Percentiles rank a stretch among this genome's conserved stretches.
Conservation (phyloP, 2,329 filamentous ascomycete genomes). For the Exophiala spinifera region DNA sequence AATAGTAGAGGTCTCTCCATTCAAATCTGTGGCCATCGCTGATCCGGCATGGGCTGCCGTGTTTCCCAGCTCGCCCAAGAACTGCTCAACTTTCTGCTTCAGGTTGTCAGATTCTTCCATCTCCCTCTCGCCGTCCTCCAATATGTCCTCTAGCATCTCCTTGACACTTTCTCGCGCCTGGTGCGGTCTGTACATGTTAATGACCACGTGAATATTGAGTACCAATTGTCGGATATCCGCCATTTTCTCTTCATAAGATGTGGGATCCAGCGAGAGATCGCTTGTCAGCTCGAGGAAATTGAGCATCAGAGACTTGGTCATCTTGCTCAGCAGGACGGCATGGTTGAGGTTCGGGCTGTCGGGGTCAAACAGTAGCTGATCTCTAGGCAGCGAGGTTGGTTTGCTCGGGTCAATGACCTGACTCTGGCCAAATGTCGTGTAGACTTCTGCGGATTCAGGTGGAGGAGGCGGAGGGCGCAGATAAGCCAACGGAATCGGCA, state of each 20-base stretch:
- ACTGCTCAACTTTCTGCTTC: slow-evolving; percentile 61
- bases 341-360: slow-evolving; percentile 45
- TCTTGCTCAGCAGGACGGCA: slow-evolving; percentile 64
- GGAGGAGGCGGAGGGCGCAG: slow-evolving; percentile 81
- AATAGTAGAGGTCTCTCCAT: background rate
- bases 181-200: slow-evolving; percentile 92
- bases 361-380: slow-evolving; percentile 59
- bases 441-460: slow-evolving; percentile 55
- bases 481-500: slow-evolving; percentile 70
- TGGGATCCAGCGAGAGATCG: slow-evolving; percentile 63
- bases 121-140: slow-evolving; percentile 70
- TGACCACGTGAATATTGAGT: slow-evolving; percentile 86
- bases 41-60: slow-evolving; percentile 12
- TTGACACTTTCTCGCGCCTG: slow-evolving; percentile 88
- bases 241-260: slow-evolving; percentile 56
- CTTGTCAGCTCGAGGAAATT: slow-evolving; percentile 86
- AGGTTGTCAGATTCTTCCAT: slow-evolving; percentile 73
- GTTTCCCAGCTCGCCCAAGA: slow-evolving; percentile 34
- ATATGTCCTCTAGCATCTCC: slow-evolving; percentile 78
- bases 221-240: slow-evolving; percentile 76
- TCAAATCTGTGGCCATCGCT: slow-evolving; percentile 9
- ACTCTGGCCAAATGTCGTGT: slow-evolving; percentile 78
- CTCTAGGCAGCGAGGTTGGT: slow-evolving; percentile 42
- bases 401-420: slow-evolving; percentile 50
- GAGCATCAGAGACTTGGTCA: slow-evolving; percentile 79